Base-by-base conservation (phyloP, 106 monocot genomes). In the Dioscorea dumetorum region DNA sequence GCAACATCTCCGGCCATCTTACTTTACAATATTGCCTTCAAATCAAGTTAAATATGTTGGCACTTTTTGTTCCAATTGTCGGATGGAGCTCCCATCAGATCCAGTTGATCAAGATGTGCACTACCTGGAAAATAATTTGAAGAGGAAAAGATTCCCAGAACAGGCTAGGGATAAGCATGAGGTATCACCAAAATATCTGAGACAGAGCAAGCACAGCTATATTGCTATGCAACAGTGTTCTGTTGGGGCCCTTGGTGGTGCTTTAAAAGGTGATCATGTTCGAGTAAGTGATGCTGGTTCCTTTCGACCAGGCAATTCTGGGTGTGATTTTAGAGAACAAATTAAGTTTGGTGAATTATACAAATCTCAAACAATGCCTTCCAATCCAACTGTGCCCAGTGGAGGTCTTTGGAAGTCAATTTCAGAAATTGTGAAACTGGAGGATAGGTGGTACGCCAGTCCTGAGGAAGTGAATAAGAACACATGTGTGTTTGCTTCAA, bases 401-500 rank as follows among this genome's bases (percentile, higher is more conserved):
- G 48, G 51, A 32, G 62, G 18, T 67, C 49, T 15, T 52, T 49
- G 70, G 35, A 33, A 72, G 4, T 21, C 57, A 17, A 17, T 28
- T 58, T 71, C 51, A 64, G 86, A 80, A 66, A 49, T 74, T 33
- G 31, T 74, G 62, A 89, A 75, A 50, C 66, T 86, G 70, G 97
- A 97, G 82, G 78, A 88, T 57, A 80, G 61, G 74, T 92, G 97
- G 97, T 97, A 97, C 80, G 76, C 80, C 32, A 81, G 88, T 75
- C 91, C 92, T 11, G 97, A 97, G 67, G 85, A 92, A 69, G 58
- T 77, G 24, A 74, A 69, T 71, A 74, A 62, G 16, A 60, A 50
- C 49, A 20, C 11, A 11, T 79, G 56, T 41, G 16, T 62, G 21
- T 70, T 79, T 63, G 64, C 84, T 58, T 84, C 89, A 62, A 97